Percentiles rank a stretch among this genome's conserved stretches.
These are phyloP conservation scores for Pseudogymnoascus sp. DNA, from an alignment of 2,329 filamentous ascomycete genomes.

Conservation along the genomic window DNA sequence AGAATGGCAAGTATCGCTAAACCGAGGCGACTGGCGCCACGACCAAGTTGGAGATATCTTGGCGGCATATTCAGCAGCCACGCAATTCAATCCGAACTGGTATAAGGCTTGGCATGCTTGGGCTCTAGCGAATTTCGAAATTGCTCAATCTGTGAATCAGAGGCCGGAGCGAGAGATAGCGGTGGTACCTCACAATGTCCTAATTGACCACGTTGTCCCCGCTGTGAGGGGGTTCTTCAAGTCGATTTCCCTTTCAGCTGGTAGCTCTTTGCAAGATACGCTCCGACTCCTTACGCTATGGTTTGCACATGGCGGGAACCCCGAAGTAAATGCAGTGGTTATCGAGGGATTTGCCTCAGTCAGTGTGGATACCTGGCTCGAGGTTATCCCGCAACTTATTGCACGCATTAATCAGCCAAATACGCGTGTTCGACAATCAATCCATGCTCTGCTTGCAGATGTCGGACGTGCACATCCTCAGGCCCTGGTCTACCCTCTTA, in stretches of 20 bases:
- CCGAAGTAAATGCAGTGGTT: conserved; percentile 80
- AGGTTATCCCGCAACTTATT: conserved; percentile 95
- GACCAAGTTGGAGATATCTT: conserved; percentile 82
- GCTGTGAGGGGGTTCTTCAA: conserved; percentile 95
- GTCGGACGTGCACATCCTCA: conserved; percentile 93
- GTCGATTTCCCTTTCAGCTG: conserved; percentile 84
- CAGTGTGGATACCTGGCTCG: conserved; percentile 95
- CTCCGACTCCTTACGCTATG: conserved; percentile 86
- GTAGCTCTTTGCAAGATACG: conserved; percentile 92
- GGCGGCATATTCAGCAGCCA: conserved; percentile 83
- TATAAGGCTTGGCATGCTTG: conserved; percentile 99
- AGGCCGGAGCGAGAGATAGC: conserved; percentile 21
- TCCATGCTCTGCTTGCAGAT: conserved; percentile 86
- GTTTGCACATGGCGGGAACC: conserved; percentile 86
- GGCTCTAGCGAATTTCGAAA: conserved; percentile 97
- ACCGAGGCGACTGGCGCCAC: conserved; percentile 82
- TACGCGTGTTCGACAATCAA: conserved; percentile 74
- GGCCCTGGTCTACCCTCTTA: conserved; percentile 91
- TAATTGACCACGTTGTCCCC: conserved; percentile 85
- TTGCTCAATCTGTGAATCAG: conserved; percentile 66
- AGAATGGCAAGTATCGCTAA: conserved; percentile 84
- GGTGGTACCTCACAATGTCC: conserved; percentile 53
- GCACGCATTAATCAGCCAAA: conserved; percentile 97
- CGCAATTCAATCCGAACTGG: conserved; percentile 87
- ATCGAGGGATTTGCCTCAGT: conserved; percentile 86